Evolutionary conservation across 805 yeast genomes (phyloP).

Genomic region (Diddensiella santjacobensis): DNA sequence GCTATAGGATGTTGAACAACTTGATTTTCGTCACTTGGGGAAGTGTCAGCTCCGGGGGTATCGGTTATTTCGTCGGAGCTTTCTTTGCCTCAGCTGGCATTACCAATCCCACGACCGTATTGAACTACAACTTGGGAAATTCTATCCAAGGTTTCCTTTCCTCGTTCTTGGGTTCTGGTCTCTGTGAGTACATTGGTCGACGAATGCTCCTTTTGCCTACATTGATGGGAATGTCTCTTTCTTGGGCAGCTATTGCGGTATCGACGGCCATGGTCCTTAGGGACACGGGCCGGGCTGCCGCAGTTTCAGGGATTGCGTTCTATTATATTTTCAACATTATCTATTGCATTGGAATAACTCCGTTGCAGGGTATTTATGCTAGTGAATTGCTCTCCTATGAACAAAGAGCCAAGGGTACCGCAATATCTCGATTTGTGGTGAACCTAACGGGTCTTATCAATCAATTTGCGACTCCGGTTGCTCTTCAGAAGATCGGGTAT

Average conservation of each 20-base stretch:
- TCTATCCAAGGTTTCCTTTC: conserved; percentile 4
- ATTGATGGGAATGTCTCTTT: conserved; percentile 23
- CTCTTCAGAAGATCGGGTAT: conserved; percentile 30
- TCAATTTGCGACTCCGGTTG: conserved; percentile 22
- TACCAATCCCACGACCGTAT: conserved; percentile 7
- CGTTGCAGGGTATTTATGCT: conserved; percentile 36
- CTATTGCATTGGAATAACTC: conserved; percentile 31
- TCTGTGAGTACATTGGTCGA: conserved; percentile 28
- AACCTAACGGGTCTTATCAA: conserved; percentile 31
- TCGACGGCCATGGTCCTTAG: conserved; percentile 23
- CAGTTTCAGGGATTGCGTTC: conserved; percentile 18
- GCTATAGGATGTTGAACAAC: conserved; percentile 15
- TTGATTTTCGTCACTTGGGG: conserved; percentile 12
- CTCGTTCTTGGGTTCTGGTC: conserved; percentile 19
- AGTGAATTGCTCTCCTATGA: conserved; percentile 27
- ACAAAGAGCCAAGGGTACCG: conserved; percentile 28
- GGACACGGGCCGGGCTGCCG: conserved; percentile 23
- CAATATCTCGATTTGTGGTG: conserved; percentile 24
- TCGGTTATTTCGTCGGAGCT: conserved; percentile 13
- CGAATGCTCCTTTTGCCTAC: conserved; percentile 27
- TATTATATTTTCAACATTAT: conserved; percentile 9
- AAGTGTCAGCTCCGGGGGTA: conserved; percentile 13
- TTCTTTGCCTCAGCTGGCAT: conserved; percentile 14
- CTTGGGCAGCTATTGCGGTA: conserved; percentile 27
- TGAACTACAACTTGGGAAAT: conserved; percentile 12